Evolutionary conservation across 352 stramenopile genomes (phyloP), one percentile per base, ranked within the genome.

Genomic region (Globisporangium acanthophoron): DNA sequence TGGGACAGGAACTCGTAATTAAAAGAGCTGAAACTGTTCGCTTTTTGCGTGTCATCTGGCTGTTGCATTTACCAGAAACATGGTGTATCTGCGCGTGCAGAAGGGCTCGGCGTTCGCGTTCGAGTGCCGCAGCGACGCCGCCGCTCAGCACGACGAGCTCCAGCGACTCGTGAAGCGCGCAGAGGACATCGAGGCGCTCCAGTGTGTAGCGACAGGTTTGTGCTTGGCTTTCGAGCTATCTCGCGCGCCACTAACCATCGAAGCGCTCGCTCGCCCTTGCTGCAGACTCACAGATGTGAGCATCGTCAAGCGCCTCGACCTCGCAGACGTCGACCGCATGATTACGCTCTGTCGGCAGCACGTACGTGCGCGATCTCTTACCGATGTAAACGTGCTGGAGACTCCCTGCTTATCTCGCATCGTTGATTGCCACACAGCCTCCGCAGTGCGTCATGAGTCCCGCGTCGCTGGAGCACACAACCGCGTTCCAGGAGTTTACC

Each of bases 31-130:
- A 27, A 27, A 27, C 24, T 27, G 24, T 27, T 27, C 24, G 24
- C 24, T 27, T 27, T 35, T 35, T 35, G 31, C 8, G 31, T 35
- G 31, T 35, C 31, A 35, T 35, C 8, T 35, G 21, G 21, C n/a
- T n/a, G n/a, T n/a, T n/a, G n/a, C n/a, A n/a, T n/a, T n/a, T n/a
- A n/a, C 8, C 8, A 12, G 6, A 7, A 5, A 5, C 37, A 41
- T 41, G 37, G 37, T 86, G 45, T 70, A 59, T 24, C 82, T 90
- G 54, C 72, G 65, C 46, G 77, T 91, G 46, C 73, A 73, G 65
- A 91, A 91, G 64, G 81, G 73, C 47, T 74, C 75, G 58, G 76
- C 76, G 61, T 87, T 80, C 57, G 69, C 85, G 43, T 91, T 91
- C 59, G 73, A 87, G 41, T 88, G 76, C 45, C 59, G 70, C n/a